A percentile compares a stretch with the other conserved stretches of the same genome.
Conservation (phyloP, 1,284 basidiomycete species). For the Ceratobasidium theobromae region DNA sequence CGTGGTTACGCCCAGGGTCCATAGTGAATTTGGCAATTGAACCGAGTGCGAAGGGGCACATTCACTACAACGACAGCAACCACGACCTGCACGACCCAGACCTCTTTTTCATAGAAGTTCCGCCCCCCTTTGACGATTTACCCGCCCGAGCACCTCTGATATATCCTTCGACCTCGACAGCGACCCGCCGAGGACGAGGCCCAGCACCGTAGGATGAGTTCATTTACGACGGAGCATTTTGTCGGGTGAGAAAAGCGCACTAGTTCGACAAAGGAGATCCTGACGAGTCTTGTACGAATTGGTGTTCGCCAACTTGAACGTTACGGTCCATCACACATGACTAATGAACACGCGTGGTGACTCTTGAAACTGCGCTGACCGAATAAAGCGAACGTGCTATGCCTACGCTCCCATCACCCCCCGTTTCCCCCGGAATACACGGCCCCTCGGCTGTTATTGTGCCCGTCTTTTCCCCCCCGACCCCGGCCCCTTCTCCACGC, state of each 20-base stretch:
- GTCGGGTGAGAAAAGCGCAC: conserved; percentile 23
- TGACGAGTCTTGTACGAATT: no score
- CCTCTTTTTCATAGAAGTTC: background rate
- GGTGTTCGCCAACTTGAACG: no score
- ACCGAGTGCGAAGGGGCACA: background rate
- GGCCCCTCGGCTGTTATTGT: conserved; percentile 17
- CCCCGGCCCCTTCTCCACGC: conserved; percentile 67
- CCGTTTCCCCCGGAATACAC: conserved; percentile 11
- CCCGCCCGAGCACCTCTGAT: no score
- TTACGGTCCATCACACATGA: no score
- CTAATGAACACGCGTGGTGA: no score
- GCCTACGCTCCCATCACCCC: conserved; percentile 12
- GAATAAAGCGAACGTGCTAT: conserved; percentile 8
- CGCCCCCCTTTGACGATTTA: background rate
- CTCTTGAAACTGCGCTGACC: background rate
- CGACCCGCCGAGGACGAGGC: background rate
- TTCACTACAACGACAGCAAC: background rate
- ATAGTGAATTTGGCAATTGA: no score
- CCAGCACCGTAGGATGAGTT: background rate
- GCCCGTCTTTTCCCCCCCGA: conserved; percentile 63
- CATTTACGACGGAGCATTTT: conserved; percentile 25
- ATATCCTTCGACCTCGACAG: background rate
- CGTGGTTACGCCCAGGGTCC: no score
- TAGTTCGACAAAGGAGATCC: background rate
- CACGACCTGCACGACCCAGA: background rate